Conservation (phyloP, 805 yeast genomes). For the Candida parachauliodes region DNA sequence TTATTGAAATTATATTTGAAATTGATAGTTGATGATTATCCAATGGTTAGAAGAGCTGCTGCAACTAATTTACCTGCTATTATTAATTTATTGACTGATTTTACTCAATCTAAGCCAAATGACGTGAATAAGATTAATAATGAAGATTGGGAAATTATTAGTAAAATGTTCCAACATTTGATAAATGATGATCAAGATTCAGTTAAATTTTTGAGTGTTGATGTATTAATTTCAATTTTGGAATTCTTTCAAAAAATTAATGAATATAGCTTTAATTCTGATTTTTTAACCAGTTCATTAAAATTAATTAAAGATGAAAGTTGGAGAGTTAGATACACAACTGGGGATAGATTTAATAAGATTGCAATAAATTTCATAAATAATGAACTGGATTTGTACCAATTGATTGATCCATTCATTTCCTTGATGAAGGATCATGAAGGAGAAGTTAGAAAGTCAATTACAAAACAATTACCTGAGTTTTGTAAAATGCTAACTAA, state of each 20-base stretch:
- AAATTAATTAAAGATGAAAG: slow-evolving; percentile 81
- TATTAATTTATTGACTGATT: slow-evolving; percentile 50
- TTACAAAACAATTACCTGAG: slow-evolving; percentile 85
- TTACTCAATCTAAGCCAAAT: slow-evolving; percentile 37
- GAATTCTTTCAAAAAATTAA: slow-evolving; percentile 57
- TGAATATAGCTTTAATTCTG: slow-evolving; percentile 58
- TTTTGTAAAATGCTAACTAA: slow-evolving; percentile 52
- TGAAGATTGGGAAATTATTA: slow-evolving; percentile 71
- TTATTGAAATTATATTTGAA: slow-evolving; percentile 65
- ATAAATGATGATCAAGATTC: slow-evolving; percentile 90
- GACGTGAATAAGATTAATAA: slow-evolving; percentile 42
- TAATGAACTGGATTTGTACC: slow-evolving; percentile 50
- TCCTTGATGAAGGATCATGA: slow-evolving; percentile 84
- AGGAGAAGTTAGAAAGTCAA: slow-evolving; percentile 94
- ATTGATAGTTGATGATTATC: slow-evolving; percentile 85
- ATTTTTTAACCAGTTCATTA: slow-evolving; percentile 61
- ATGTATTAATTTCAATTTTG: slow-evolving; percentile 79
- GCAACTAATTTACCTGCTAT: slow-evolving; percentile 78
- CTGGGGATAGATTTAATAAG: slow-evolving; percentile 86
- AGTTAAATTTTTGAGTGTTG: slow-evolving; percentile 85
- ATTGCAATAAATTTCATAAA: slow-evolving; percentile 64
- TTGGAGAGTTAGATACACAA: slow-evolving; percentile 98
- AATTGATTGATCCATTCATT: slow-evolving; percentile 70
- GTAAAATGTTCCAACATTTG: slow-evolving; percentile 76
- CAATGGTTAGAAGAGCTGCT: slow-evolving; percentile 96